Conservation (phyloP, 495 filamentous ascomycete species). For the Hypoxylon fragiforme region DNA sequence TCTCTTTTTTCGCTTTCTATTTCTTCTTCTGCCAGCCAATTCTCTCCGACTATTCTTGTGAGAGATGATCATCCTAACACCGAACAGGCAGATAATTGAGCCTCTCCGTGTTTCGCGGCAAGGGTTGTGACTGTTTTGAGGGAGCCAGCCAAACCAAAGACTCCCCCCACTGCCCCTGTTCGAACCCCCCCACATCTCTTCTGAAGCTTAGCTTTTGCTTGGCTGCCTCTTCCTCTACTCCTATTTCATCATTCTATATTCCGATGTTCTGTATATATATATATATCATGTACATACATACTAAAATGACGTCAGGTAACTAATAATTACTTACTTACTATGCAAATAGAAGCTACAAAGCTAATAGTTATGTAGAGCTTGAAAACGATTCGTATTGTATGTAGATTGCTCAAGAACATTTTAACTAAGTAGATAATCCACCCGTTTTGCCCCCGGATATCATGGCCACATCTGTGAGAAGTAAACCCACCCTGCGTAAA, state of each 20-base stretch:
- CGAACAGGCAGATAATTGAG: neutral
- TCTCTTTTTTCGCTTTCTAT: too few relatives aligned
- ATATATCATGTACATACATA: too few relatives aligned
- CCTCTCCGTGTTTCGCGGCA: slow-evolving; percentile 30
- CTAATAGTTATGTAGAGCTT: too few relatives aligned
- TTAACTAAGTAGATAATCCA: too few relatives aligned
- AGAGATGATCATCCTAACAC: slow-evolving; percentile 14
- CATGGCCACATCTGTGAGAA: slow-evolving; percentile 7
- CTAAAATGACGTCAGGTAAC: too few relatives aligned
- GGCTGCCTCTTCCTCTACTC: neutral
- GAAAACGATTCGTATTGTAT: slow-evolving; percentile 6
- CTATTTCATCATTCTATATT: too few relatives aligned
- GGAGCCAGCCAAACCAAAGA: neutral
- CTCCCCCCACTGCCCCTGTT: too few relatives aligned
- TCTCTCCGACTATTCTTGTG: slow-evolving; percentile 6
- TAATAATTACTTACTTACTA: too few relatives aligned
- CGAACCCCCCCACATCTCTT: slow-evolving; percentile 16
- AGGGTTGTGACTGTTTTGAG: slow-evolving; percentile 15
- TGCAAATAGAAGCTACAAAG: too few relatives aligned
- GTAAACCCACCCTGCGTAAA: too few relatives aligned
- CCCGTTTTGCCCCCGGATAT: slow-evolving; percentile 8
- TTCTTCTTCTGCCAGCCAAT: too few relatives aligned
- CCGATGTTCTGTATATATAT: too few relatives aligned
- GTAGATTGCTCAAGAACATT: slow-evolving; percentile 8
- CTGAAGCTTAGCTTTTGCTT: slow-evolving; percentile 31